Evolutionary conservation across 2,329 filamentous ascomycete species (phyloP), one percentile per base, ranked within the genome.

Genomic region (Xylariales sp.): DNA sequence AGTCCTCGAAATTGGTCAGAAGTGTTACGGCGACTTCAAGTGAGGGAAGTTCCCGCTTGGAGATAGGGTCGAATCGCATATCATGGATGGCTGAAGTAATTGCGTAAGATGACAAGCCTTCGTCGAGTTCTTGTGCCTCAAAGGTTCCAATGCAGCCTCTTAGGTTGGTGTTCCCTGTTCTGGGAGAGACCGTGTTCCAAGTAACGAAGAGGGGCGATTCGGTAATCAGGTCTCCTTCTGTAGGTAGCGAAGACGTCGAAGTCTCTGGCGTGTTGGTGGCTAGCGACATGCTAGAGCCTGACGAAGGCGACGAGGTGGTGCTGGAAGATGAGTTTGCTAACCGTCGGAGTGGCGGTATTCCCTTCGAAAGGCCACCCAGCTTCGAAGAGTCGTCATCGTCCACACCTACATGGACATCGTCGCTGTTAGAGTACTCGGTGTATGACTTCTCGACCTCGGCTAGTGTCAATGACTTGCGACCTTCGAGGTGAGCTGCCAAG

Each of bases 71-170:
- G 66, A 85, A 85, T 36, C 81, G 78, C 45, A 64, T 71, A 62
- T 85, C 81, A 42, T 81, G 66, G 16, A 84, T 64, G 3, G 80
- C 80, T 61, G 90, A 89, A 38, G 85, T 93, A 51, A 95, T 67
- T 34, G 90, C 86, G 65, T 96, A 97, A 46, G 80, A 81, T 39
- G 80, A 71, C 31, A 98, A 69, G 4, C 89, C 90, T 1, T 77
- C 65, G 21, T 80, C 73, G 10, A 98, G 76, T 37, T 84, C 78
- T 55, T 87, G 80, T 2, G 82, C 63, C 56, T 90, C 86, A 57
- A 97, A 98, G 3, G 91, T 98, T 52, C 93, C 93, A 59, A 98
- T 97, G 71, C 93, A 98, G 45, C 93, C 93, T 45, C 93, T 84
- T 31, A 98, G 77, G 18, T 76, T 77, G 59, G 83, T 82, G 49